Base-by-base conservation (phyloP, 345 rosid genomes). In the Rhodomyrtus tomentosa region DNA sequence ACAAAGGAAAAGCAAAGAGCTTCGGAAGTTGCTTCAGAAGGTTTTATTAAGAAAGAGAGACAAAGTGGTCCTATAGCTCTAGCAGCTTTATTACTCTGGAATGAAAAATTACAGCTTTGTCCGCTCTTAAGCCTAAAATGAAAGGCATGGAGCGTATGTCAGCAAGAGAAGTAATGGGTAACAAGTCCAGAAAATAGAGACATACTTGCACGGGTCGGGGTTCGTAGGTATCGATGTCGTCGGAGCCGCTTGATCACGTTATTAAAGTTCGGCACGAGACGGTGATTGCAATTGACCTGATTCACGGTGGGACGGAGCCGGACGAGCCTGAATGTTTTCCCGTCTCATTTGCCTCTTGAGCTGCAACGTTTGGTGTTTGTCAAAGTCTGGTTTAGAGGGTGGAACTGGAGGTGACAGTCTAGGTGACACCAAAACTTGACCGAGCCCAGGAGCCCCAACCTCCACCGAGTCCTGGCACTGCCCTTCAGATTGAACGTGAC, bases 401-500 rank as follows among this genome's bases (percentile, higher is more conserved):
- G 95, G 83, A 98, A 96, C 25, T 24, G 88, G 83, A 98, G 98
- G 56, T 51, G 51, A 81, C 99, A 98, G 48, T 88, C 74, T 89
- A 98, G 90, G 83, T 53, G 89, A 85, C 93, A 91, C 80, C 52
- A 84, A 85, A 91, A 94, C 86, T 83, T 85, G 51, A 92, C 86
- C 4, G 98, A 93, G 1, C 99, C 99, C 58, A 98, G 86, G 36
- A 72, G 89, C 38, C 96, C 96, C 1, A 96, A 89, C 79, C 93
- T 88, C 98, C 99, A 98, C 68, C 92, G 87, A n/a, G 95, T 87
- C 84, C 84, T 89, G 5, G 93, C 87, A 14, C 87, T 88, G 36
- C 99, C 99, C 88, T 90, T 90, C 81, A 98, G 84, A 51, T 89
- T 91, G 81, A 96, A 96, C n/a, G 50, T 84, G 49, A 95, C 87